These are phyloP conservation scores for Microcera coccophila DNA, from an alignment of 2,329 filamentous ascomycete genomes.

Conservation along the genomic window DNA sequence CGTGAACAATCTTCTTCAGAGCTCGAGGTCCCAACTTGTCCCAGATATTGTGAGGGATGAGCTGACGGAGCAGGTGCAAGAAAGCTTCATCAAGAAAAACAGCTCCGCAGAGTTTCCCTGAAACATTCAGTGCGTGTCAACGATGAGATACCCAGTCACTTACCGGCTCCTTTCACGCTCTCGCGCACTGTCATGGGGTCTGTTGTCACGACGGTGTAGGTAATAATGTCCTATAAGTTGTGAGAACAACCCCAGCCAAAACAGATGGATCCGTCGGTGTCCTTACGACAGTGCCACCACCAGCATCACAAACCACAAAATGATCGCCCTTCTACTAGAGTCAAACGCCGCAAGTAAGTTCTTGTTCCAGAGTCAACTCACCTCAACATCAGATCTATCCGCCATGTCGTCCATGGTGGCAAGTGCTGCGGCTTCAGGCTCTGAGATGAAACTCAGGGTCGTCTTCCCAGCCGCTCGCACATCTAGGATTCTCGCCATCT, in stretches of 20 bases:
- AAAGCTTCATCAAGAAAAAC: constrained; percentile 42
- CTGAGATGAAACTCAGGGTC: constrained; percentile 35
- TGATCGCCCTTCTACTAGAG: constrained; percentile 17
- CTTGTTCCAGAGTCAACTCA: constrained; percentile 2
- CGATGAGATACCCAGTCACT: not conserved
- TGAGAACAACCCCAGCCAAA: constrained; percentile 1
- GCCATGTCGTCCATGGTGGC: constrained; percentile 31
- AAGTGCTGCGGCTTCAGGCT: constrained; percentile 46
- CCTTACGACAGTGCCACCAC: constrained; percentile 36
- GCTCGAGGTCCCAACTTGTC: constrained; percentile 2
- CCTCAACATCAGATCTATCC: constrained; percentile 19
- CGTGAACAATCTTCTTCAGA: constrained; percentile 17
- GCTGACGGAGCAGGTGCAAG: constrained; percentile 20
- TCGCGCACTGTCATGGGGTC: constrained; percentile 34
- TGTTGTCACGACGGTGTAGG: constrained; percentile 30
- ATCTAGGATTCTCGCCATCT: constrained; percentile 35
- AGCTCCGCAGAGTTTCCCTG: constrained; percentile 39
- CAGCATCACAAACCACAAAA: constrained; percentile 37
- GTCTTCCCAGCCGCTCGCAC: constrained; percentile 28
- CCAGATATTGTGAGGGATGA: constrained; percentile 17
- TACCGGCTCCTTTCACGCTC: constrained; percentile 36
- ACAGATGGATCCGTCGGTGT: not conserved
- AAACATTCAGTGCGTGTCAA: not conserved
- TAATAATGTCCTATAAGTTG: constrained; percentile 38
- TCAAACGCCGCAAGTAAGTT: not conserved